Conservation (phyloP, 2,329 filamentous ascomycete species). For the Microcera coccophila region DNA sequence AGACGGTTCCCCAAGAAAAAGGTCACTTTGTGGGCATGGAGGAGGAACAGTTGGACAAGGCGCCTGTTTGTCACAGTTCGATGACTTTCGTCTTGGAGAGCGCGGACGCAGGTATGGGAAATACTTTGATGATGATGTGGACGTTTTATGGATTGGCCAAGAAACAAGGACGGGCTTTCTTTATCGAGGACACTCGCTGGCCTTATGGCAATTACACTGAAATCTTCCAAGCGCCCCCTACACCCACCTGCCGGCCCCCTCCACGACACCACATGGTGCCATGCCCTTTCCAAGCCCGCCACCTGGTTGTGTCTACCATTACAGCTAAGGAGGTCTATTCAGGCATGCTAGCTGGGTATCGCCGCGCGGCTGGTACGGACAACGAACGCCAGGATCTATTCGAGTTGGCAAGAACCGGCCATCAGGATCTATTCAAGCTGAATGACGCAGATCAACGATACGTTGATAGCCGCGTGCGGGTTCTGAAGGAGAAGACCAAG, state of each 20-base stretch:
- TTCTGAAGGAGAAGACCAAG: slow-evolving; percentile 49
- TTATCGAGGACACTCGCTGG: slow-evolving; percentile 81
- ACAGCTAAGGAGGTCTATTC: slow-evolving; percentile 65
- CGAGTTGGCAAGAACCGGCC: slow-evolving; percentile 63
- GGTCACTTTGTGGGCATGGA: slow-evolving; percentile 48
- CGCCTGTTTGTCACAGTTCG: slow-evolving; percentile 62
- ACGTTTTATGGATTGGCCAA: slow-evolving; percentile 76
- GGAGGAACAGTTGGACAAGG: slow-evolving; percentile 40
- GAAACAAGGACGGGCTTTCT: slow-evolving; percentile 71
- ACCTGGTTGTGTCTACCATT: slow-evolving; percentile 68
- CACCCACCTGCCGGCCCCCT: slow-evolving; percentile 64
- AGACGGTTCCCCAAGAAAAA: slow-evolving; percentile 23
- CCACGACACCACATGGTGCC: slow-evolving; percentile 73
- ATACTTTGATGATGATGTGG: slow-evolving; percentile 75
- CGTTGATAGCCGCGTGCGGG: slow-evolving; percentile 54
- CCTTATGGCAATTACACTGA: slow-evolving; percentile 71
- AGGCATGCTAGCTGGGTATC: slow-evolving; percentile 40
- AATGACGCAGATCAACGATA: slow-evolving; percentile 62
- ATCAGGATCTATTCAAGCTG: slow-evolving; percentile 70
- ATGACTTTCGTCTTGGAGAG: slow-evolving; percentile 75
- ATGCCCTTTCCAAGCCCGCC: slow-evolving; percentile 70
- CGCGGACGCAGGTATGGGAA: slow-evolving; percentile 71
- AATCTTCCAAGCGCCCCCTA: slow-evolving; percentile 66
- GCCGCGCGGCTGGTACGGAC: slow-evolving; percentile 21
- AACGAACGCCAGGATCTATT: slow-evolving; percentile 54